These are phyloP conservation scores for Litchi chinensis DNA, from an alignment of 345 rosid genomes.

Conservation along the genomic window DNA sequence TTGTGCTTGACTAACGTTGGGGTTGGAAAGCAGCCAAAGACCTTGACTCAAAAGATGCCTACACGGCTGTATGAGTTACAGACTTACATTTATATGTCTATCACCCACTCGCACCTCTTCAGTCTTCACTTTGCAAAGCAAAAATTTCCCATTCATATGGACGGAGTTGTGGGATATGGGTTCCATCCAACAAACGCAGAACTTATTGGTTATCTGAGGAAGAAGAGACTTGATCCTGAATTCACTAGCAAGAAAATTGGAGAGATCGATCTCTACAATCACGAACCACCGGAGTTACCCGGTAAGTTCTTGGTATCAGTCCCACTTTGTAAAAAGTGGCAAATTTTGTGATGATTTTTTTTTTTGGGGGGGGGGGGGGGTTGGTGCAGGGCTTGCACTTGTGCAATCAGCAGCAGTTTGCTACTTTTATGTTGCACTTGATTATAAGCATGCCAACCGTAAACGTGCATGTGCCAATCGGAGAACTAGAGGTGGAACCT, in stretches of 20 bases:
- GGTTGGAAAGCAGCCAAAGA: not conserved
- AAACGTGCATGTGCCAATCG: conserved; percentile 19
- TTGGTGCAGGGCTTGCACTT: not conserved
- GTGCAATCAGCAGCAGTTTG: conserved; percentile 31
- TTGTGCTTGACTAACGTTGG: not conserved
- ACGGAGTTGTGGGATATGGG: conserved; percentile 15
- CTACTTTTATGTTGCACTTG: conserved; percentile 34
- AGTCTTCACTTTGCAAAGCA: not conserved
- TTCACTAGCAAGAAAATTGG: not conserved
- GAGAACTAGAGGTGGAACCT: conserved; percentile 35
- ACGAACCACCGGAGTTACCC: conserved; percentile 34
- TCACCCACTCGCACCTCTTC: not conserved
- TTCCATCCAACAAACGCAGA: conserved; percentile 24
- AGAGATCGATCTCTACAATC: conserved; percentile 17
- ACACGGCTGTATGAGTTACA: too few species aligned
- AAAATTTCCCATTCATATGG: not conserved
- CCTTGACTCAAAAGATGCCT: not conserved
- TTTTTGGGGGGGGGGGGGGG: too few species aligned
- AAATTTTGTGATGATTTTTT: not conserved
- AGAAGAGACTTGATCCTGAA: conserved; percentile 18
- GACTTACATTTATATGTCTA: too few species aligned
- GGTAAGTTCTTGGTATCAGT: conserved; percentile 18
- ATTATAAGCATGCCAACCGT: conserved; percentile 14
- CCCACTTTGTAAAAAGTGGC: not conserved
- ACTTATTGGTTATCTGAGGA: conserved; percentile 6